Conservation (phyloP, 306 rosid genomes). For the peach (Prunus persica) region Prunus_persica_NCBIv2 NC_034015.1:21117001-21117500, state of each 20-base stretch:
- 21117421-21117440: background rate
- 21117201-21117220: constrained; percentile 58
- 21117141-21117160: constrained; percentile 87
- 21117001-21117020: background rate
- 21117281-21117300: background rate
- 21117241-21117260: constrained; percentile 69
- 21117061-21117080: constrained; percentile 29
- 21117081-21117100: constrained; percentile 69
- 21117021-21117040: constrained; percentile 2
- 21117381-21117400: background rate
- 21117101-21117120: constrained; percentile 57
- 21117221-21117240: constrained; percentile 66
- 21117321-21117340: background rate
- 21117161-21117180: constrained; percentile 67
- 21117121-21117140: constrained; percentile 73
- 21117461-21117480: background rate
- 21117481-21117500: background rate
- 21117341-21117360: background rate
- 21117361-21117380: background rate
- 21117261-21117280: constrained; percentile 60
- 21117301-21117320: background rate
- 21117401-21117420: background rate
- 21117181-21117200: constrained; percentile 51
- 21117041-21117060: constrained; percentile 5
- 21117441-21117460: background rate